These are phyloP conservation scores for Lignosus rhinocerotis DNA, from an alignment of 1,284 basidiomycete genomes.

Conservation along the genomic window DNA sequence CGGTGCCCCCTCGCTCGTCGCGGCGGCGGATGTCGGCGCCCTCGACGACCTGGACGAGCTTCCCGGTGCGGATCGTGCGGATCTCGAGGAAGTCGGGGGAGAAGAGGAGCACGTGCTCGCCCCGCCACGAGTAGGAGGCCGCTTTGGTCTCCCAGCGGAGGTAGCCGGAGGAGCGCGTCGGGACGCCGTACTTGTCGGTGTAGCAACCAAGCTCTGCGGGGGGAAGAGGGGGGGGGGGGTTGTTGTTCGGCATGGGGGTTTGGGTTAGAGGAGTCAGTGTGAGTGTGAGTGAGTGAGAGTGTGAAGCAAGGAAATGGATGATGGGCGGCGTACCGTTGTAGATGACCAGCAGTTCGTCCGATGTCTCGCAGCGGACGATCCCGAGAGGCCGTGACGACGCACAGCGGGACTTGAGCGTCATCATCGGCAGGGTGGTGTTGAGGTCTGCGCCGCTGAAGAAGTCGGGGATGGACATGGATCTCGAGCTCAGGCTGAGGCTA, in stretches of 20 bases:
- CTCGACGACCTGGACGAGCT: slow-evolving; percentile 75
- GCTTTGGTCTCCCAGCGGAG: slow-evolving; percentile 77
- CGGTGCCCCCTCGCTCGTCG: slow-evolving; percentile 40
- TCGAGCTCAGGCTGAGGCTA: slow-evolving; percentile 40
- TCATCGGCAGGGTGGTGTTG: slow-evolving; percentile 43
- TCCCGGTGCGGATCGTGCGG: slow-evolving; percentile 58
- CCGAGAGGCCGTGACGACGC: slow-evolving; percentile 65
- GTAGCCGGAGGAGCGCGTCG: slow-evolving; percentile 58
- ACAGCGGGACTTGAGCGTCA: slow-evolving; percentile 58
- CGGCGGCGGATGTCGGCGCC: slow-evolving; percentile 62
- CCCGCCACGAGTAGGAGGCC: slow-evolving; percentile 56
- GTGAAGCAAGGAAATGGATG: background rate
- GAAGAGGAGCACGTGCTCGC: slow-evolving; percentile 66
- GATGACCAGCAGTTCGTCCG: slow-evolving; percentile 62
- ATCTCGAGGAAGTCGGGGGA: slow-evolving; percentile 74
- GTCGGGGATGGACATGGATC: slow-evolving; percentile 59
- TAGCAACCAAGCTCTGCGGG: slow-evolving; percentile 62
- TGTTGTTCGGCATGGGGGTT: too few relatives aligned
- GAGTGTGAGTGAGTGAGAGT: background rate
- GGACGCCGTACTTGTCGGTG: slow-evolving; percentile 66
- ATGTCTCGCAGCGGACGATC: slow-evolving; percentile 54
- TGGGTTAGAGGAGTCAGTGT: too few relatives aligned
- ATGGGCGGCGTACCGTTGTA: slow-evolving; percentile 61
- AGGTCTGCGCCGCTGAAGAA: slow-evolving; percentile 50
- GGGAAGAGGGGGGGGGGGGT: background rate